phyloP scores from a whole-genome alignment of 768 basidiomycete genomes.

The Podaxis pistillaris region DNA sequence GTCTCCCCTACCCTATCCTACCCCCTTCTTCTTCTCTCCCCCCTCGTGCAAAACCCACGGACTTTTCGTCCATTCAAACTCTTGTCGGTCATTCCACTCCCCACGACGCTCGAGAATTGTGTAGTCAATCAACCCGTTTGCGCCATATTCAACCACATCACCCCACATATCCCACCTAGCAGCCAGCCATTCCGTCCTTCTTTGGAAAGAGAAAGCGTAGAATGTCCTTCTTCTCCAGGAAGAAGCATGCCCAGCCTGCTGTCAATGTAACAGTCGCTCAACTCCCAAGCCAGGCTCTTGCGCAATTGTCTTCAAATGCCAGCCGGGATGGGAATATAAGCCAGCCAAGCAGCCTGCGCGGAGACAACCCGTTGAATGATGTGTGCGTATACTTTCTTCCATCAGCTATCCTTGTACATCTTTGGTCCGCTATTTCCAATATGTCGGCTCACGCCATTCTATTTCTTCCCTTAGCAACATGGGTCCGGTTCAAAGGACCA shows the following conservation, averaged over 20 bases:
- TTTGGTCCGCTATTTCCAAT: slow-evolving; percentile 6
- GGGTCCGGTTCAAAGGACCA: slow-evolving; percentile 6
- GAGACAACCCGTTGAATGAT: slow-evolving; percentile 22
- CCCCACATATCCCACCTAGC: slow-evolving; percentile 18
- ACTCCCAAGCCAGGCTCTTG: slow-evolving; percentile 67
- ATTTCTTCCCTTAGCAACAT: slow-evolving; percentile 9
- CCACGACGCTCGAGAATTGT: not conserved
- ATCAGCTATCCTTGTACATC: not conserved
- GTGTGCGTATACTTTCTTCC: slow-evolving; percentile 22
- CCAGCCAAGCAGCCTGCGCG: slow-evolving; percentile 30
- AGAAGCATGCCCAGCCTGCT: slow-evolving; percentile 56
- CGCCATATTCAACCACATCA: slow-evolving; percentile 7
- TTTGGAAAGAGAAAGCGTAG: slow-evolving; percentile 54
- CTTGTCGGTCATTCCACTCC: slow-evolving; percentile 2
- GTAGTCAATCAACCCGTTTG: slow-evolving; percentile 3
- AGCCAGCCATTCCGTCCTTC: slow-evolving; percentile 67
- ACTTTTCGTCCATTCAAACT: slow-evolving; percentile 10
- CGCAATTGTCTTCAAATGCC: slow-evolving; percentile 43
- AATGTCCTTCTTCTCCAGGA: slow-evolving; percentile 95
- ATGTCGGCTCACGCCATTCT: slow-evolving; percentile 10
- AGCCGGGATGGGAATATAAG: slow-evolving; percentile 28
- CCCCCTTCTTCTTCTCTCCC: not conserved
- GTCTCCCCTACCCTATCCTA: slow-evolving; percentile 3
- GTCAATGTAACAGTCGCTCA: slow-evolving; percentile 56
- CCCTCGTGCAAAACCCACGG: slow-evolving; percentile 4